Evolutionary conservation across 768 basidiomycete genomes (phyloP).

Genomic region (Rhizopogon vulgaris): DNA sequence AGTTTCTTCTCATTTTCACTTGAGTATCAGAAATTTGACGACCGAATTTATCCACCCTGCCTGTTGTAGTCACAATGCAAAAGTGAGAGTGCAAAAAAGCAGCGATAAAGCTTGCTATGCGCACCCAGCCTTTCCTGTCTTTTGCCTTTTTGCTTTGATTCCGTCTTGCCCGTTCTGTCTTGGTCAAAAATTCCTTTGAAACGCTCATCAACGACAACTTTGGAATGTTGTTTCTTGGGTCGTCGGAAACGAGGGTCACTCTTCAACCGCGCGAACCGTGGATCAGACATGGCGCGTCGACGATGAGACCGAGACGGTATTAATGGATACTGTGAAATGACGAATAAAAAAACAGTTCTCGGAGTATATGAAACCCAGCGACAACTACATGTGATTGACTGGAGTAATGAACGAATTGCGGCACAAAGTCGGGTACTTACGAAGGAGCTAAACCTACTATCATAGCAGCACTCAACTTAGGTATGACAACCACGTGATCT

Average conservation of each 20-base stretch:
- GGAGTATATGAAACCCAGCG: not conserved
- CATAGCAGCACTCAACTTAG: no score
- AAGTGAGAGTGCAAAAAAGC: not conserved
- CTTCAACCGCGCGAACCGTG: slow-evolving; percentile 82
- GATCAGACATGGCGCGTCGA: slow-evolving; percentile 54
- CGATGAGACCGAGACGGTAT: not conserved
- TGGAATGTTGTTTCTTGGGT: slow-evolving; percentile 72
- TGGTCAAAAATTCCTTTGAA: slow-evolving; percentile 76
- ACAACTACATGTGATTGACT: not conserved
- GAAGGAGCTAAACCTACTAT: no score
- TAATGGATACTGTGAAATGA: not conserved
- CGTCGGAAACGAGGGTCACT: slow-evolving; percentile 91
- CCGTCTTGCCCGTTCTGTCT: slow-evolving; percentile 29
- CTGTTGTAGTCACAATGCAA: slow-evolving; percentile 15
- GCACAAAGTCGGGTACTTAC: no score
- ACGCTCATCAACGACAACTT: slow-evolving; percentile 86
- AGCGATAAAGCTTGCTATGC: slow-evolving; percentile 2
- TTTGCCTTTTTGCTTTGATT: slow-evolving; percentile 29
- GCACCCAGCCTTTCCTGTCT: slow-evolving; percentile 6
- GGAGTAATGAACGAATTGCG: no score
- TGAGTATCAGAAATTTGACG: slow-evolving; percentile 58
- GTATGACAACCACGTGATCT: no score
- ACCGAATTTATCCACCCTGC: slow-evolving; percentile 86
- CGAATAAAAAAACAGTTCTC: not conserved
- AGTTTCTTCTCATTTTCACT: slow-evolving; percentile 37